Conservation (phyloP, 148 eudicot genomes). For the Chenopodium album region DNA sequence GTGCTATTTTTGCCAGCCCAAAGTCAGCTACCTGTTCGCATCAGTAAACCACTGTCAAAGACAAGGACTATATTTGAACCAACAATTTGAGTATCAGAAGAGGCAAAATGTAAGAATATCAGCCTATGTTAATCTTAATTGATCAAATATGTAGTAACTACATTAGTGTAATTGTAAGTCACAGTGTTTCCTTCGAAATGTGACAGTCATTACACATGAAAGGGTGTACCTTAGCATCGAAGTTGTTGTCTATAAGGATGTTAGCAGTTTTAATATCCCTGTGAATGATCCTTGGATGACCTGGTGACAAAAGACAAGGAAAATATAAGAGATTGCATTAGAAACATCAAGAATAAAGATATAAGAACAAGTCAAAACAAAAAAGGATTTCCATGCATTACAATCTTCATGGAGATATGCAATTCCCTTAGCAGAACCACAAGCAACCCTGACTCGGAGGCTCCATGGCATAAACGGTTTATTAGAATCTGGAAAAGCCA, state of each 20-base stretch:
- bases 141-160: background rate
- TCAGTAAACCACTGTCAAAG: conserved; percentile 1
- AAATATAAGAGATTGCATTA: background rate
- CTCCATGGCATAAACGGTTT: conserved; percentile 76
- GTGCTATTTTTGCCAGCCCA: conserved; percentile 52
- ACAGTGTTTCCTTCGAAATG: background rate
- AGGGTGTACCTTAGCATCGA: conserved; percentile 71
- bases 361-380: background rate
- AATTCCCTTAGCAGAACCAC: conserved; percentile 83
- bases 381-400: conserved; percentile 25
- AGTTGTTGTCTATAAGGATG: conserved; percentile 74
- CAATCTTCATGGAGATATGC: conserved; percentile 89
- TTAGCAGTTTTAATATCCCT: conserved; percentile 80
- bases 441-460: conserved; percentile 70
- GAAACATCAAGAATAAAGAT: background rate
- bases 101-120: background rate
- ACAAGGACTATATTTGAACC: background rate
- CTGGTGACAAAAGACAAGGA: conserved; percentile 37
- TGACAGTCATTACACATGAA: background rate
- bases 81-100: background rate
- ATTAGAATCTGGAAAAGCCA: conserved; percentile 45
- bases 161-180: background rate
- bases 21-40: conserved; percentile 47
- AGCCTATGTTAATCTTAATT: background rate
- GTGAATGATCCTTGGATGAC: conserved; percentile 78